Evolutionary conservation across 148 eudicot genomes (phyloP).

Genomic region (Dianthus caryophyllus): DNA sequence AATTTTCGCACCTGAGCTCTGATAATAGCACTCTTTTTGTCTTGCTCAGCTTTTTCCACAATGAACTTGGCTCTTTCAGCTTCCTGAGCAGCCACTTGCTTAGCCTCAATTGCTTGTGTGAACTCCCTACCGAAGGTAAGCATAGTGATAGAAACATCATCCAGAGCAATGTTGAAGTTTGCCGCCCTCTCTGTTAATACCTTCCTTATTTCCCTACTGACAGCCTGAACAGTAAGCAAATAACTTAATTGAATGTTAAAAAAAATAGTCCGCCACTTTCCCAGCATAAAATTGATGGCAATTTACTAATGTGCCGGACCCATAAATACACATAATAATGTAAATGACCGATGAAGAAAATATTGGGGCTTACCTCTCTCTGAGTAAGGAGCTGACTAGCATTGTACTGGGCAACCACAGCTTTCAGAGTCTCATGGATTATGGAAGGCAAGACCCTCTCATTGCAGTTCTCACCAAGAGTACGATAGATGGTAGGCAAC

Average conservation of each 20-base stretch:
- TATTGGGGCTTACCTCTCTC: slow-evolving; percentile 50
- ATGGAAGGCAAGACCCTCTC: slow-evolving; percentile 86
- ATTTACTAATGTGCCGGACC: neutral
- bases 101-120: slow-evolving; percentile 76
- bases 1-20: slow-evolving; percentile 52
- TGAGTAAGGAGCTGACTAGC: slow-evolving; percentile 86
- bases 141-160: slow-evolving; percentile 78
- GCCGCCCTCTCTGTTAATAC: slow-evolving; percentile 63
- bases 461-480: slow-evolving; percentile 66
- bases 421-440: slow-evolving; percentile 74
- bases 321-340: neutral
- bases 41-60: slow-evolving; percentile 86
- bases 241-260: too few relatives aligned
- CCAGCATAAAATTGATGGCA: too few relatives aligned
- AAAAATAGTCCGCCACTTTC: neutral
- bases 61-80: slow-evolving; percentile 85
- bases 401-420: slow-evolving; percentile 83
- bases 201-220: slow-evolving; percentile 65
- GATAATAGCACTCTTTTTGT: slow-evolving; percentile 68
- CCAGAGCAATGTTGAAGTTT: slow-evolving; percentile 63
- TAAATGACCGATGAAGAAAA: neutral
- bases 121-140: slow-evolving; percentile 68
- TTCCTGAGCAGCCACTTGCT: slow-evolving; percentile 87
- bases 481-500: slow-evolving; percentile 68
- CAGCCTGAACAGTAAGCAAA: slow-evolving; percentile 32